Base-by-base conservation (phyloP, 129 eudicot genomes). In the Smallanthus sonchifolius region DNA sequence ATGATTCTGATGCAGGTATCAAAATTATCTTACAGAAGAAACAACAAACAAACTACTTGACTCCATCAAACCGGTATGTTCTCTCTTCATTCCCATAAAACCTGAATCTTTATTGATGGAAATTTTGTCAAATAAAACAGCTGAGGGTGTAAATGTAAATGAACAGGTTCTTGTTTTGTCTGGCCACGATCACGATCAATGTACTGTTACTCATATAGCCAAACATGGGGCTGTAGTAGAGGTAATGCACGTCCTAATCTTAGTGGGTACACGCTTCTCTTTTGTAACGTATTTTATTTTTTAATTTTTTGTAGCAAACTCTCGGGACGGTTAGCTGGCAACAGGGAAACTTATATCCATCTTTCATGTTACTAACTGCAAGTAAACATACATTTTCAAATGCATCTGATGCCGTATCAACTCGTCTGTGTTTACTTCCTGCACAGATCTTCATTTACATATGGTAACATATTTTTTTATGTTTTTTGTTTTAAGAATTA, bases 131-230 rank as follows among this genome's bases (percentile, higher is more conserved):
- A 14, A 63, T 40, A 8, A 67, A 76, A 65, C 32, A 30, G 14
- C 43, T 60, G 8, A 67, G 63, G 70, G n/a, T 14, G 19, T 72
- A 9, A 38, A 37, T 28, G 51, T 84, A 45, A 79, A 8, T 38
- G 65, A 75, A 42, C 89, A 94, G 99, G 88, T 82, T 55, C 85
- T 91, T 65, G 86, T 94, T 61, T 85, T 94, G 49, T 94, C 99
- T 51, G 99, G 97, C 43, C 99, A 94, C 72, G 99, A 94, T 83
- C 99, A 94, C 37, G 99, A 94, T 87, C 99, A 90, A 69, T 94
- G 99, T 78, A 84, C 86, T 60, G 90, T 94, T 39, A 79, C 83
- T 72, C 99, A 94, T 81, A 36, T 20, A 70, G 73, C 87, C 52
- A 80, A 85, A 67, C 65, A 85, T 52, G 93, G 96, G 69, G 70